Evolutionary conservation across 2,329 filamentous ascomycete genomes (phyloP), one percentile per base, ranked within the genome.

Genomic region (Pseudogymnoascus sp.): DNA sequence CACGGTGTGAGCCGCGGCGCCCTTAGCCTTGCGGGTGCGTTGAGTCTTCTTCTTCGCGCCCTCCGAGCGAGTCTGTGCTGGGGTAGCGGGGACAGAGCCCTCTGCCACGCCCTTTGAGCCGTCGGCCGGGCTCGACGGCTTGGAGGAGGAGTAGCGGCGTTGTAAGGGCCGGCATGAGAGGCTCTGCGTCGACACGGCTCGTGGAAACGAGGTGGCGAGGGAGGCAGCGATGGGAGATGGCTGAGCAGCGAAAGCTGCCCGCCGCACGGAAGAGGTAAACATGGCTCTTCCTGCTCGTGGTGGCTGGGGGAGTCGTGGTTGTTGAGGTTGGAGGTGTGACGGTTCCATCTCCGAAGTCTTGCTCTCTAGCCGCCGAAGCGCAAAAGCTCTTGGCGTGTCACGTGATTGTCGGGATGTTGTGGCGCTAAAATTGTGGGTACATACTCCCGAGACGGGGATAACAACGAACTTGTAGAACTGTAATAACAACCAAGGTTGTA

Each of bases 1-100:
- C 30, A 68, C 67, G 25, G 70, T 68, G 63, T 72, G 67, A 58
- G 64, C 62, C 71, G 76, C 73, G 62, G 73, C 72, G 63, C 82
- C 81, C 73, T 84, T 86, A 65, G 75, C 74, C 76, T 84, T 86
- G 71, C 81, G 80, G 74, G 81, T 85, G 42, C 67, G 62, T 49
- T 71, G 67, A n/a, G 68, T 69, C 35, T 35, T 68, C 67, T 71
- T 73, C 65, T 69, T 73, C 58, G 69, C 68, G 36, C 61, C 61
- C 42, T 69, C 65, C 28, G 63, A 38, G 60, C 64, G 63, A 39
- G 66, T 49, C 69, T 62, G 68, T 66, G 62, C 62, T 67, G 64
- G 67, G 62, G 62, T 58, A 69, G 61, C 55, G 62, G 65, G 65
- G 63, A 66, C 68, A 38, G 52, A 35, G 35, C 64, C 64, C 36